Evolutionary conservation across 345 rosid genomes (phyloP), one percentile per base, ranked within the genome.

Genomic region (Camelina laxa): DNA sequence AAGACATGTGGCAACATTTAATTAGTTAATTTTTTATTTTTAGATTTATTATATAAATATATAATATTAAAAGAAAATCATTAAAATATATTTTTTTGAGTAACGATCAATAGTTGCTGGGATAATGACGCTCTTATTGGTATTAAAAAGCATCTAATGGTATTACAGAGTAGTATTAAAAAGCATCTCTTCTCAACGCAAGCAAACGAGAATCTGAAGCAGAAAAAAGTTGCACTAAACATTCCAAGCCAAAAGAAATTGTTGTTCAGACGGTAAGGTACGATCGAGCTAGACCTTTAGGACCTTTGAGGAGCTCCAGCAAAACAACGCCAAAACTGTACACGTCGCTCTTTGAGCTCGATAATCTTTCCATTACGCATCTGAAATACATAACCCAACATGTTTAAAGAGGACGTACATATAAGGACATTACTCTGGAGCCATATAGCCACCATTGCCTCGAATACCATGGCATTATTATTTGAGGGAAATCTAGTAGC

Each of bases 391-490:
- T 42, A 54, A 57, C 41, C n/a, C n/a, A 66, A 13, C 53, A 42
- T 30, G 56, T 54, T 54, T 41, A 62, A 72, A 50, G 44, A 48
- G 49, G 30, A 10, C 17, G 42, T 65, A 9, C 47, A 3, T 22
- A 22, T n/a, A n/a, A n/a, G 54, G 31, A 19, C 49, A 91, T 87
- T 85, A 93, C 97, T 93, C 98, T 22, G 97, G 98, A 53, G 93
- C 98, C 83, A 89, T 96, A 77, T 88, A 89, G 73, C 97, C 98
- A 60, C 89, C 88, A 63, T 2, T 1, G 2, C 88, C 89, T 79
- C 98, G 96, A 89, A n/a, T 42, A 5, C 5, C 16, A 84, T 35
- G 9, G 10, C 10, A 35, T 35, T 2, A 35, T 35, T 2, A 35
- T 35, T 57, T 36, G 39, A 36, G 75, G 88, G 93, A 53, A 91